These are phyloP conservation scores for Backusella australiensis DNA, from an alignment of 192 early-diverging fungal species.

Conservation along the genomic window DNA sequence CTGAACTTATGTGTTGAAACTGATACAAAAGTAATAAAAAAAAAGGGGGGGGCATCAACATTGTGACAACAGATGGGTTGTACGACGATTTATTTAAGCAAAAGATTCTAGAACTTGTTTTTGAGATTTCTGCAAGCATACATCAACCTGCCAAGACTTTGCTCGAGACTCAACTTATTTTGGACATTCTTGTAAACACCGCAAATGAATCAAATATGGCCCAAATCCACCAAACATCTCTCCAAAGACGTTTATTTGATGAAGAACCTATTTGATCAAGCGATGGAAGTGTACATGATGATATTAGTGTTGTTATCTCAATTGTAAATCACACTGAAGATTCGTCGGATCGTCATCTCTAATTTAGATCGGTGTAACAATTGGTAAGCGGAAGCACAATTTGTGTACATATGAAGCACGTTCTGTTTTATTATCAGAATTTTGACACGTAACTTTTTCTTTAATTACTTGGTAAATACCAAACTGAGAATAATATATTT, in stretches of 20 bases:
- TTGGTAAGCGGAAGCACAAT: background rate
- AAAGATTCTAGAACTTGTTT: slow-evolving; percentile 74
- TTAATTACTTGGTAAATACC: background rate
- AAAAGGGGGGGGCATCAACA: slow-evolving; percentile 78
- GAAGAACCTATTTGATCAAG: slow-evolving; percentile 53
- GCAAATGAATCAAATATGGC: slow-evolving; percentile 80
- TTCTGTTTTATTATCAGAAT: background rate
- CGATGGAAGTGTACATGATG: slow-evolving; percentile 85
- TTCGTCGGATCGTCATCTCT: slow-evolving; percentile 60
- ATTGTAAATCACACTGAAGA: slow-evolving; percentile 75
- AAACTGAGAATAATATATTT: background rate
- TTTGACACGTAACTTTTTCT: background rate
- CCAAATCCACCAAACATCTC: slow-evolving; percentile 70
- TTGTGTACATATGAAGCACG: background rate
- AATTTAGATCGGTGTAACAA: background rate
- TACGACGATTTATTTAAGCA: slow-evolving; percentile 98
- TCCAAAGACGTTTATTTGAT: slow-evolving; percentile 86
- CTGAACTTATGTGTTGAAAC: too few relatives aligned
- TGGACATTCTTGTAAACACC: slow-evolving; percentile 73
- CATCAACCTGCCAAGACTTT: slow-evolving; percentile 51
- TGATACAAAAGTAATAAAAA: slow-evolving; percentile 74
- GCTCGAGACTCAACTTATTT: slow-evolving; percentile 69
- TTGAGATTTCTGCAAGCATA: slow-evolving; percentile 17
- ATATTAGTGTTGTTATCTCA: slow-evolving; percentile 88
- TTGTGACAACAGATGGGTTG: slow-evolving; percentile 90